These are phyloP conservation scores for Schizosaccharomyces octosporus DNA, from an alignment of 805 yeast genomes.

Conservation along the genomic window DNA sequence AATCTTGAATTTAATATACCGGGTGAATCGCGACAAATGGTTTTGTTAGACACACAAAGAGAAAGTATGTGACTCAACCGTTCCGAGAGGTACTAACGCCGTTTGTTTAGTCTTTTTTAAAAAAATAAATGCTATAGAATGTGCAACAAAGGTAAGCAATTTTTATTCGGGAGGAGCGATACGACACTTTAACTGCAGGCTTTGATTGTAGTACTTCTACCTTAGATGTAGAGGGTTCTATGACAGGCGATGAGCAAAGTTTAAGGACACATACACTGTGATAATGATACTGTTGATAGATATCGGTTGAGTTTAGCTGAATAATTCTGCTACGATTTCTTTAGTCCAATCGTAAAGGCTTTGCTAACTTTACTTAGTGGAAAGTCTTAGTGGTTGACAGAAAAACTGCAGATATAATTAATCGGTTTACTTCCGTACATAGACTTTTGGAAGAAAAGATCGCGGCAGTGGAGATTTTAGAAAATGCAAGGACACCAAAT, in stretches of 20 bases:
- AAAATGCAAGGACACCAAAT: constrained; percentile 34
- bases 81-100: background rate
- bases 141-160: background rate
- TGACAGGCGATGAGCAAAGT: no score
- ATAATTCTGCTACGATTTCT: no score
- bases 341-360: background rate
- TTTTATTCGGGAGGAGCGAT: background rate
- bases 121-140: background rate
- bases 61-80: background rate
- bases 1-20: no score
- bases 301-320: no score
- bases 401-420: background rate
- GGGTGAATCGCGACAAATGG: background rate
- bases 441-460: background rate
- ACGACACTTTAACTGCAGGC: background rate
- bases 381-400: background rate
- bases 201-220: background rate
- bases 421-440: background rate
- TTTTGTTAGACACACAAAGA: background rate
- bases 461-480: constrained; percentile 35
- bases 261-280: no score
- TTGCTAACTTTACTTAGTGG: background rate
- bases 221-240: no score
- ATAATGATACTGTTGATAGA: no score
- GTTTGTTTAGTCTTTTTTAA: background rate